Evolutionary conservation across 2,329 filamentous ascomycete species (phyloP).

Genomic region (Ophiostoma pallidulum): DNA sequence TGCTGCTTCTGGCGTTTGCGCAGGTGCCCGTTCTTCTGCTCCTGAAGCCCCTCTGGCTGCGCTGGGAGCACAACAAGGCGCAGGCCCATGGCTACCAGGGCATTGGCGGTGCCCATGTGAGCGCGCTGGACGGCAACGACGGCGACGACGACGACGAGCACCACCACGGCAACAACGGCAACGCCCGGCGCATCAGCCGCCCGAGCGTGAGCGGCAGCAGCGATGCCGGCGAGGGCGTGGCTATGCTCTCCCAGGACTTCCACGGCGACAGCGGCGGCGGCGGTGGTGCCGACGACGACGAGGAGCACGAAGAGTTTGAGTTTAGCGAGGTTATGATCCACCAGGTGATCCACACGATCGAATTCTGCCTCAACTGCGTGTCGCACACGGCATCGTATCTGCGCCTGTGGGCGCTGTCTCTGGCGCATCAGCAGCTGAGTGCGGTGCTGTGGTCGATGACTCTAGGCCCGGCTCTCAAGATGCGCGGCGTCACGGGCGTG

Average conservation of each 20-base stretch:
- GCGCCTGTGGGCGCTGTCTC: conserved; percentile 92
- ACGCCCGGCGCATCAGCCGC: conserved; percentile 29
- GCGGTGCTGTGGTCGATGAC: conserved; percentile 97
- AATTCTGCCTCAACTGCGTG: conserved; percentile 98
- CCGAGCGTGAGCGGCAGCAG: conserved; percentile 37
- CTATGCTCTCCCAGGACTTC: conserved; percentile 82
- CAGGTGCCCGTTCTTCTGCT: conserved; percentile 90
- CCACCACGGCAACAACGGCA: conserved; percentile 50
- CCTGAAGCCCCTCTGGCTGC: conserved; percentile 90
- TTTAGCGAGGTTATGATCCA: conserved; percentile 98
- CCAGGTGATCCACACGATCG: conserved; percentile 96
- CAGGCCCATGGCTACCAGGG: conserved; percentile 84
- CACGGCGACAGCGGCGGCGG: conserved; percentile 28
- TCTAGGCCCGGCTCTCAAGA: conserved; percentile 63
- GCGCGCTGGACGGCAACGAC: conserved; percentile 80
- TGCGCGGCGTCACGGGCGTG: conserved; percentile 58
- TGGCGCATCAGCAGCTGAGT: conserved; percentile 94
- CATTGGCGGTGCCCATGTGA: conserved; percentile 77
- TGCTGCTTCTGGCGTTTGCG: conserved; percentile 71
- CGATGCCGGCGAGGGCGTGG: conserved; percentile 65
- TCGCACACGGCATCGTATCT: conserved; percentile 98
- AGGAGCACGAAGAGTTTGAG: conserved; percentile 93
- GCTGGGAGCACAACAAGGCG: conserved; percentile 85
- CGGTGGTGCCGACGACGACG: conserved; percentile 30
- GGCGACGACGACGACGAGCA: conserved; percentile 59